Percentiles rank a stretch among this genome's conserved stretches.
Conservation (phyloP, 1,139 yeast genomes). For the Pichia sp. region DNA sequence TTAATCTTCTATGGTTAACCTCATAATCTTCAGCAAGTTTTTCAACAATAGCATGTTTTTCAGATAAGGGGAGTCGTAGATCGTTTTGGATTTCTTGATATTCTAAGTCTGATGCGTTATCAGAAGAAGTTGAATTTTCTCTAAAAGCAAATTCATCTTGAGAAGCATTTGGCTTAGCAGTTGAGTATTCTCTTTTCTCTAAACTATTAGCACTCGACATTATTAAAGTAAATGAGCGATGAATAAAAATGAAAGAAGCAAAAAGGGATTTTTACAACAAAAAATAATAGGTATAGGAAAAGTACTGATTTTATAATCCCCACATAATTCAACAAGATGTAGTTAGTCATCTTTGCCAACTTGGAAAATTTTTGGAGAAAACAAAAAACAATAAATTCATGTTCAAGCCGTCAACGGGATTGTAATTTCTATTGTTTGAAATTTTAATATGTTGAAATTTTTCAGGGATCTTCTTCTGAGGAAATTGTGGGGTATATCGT, state of each 20-base stretch:
- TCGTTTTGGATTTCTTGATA: constrained; percentile 1
- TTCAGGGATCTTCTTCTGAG: background rate
- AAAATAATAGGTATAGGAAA: background rate
- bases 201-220: background rate
- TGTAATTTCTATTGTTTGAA: background rate
- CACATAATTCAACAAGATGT: background rate
- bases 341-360: background rate
- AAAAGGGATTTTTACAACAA: background rate
- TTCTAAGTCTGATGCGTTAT: constrained; percentile 2
- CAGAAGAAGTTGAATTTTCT: background rate
- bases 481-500: background rate
- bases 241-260: background rate
- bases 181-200: background rate
- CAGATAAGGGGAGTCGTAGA: constrained; percentile 17
- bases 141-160: background rate
- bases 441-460: background rate
- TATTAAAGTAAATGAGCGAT: background rate
- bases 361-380: background rate
- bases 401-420: background rate
- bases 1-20: constrained; percentile 42
- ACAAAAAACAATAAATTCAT: background rate
- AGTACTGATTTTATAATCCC: background rate
- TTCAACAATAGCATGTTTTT: constrained; percentile 28
- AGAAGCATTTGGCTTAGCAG: background rate
- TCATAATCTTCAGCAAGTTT: constrained; percentile 37